Evolutionary conservation across 225 moss, liverwort and hornwort genomes (phyloP), one percentile per base, ranked within the genome.

Genomic region (Marchantia paleacea): DNA sequence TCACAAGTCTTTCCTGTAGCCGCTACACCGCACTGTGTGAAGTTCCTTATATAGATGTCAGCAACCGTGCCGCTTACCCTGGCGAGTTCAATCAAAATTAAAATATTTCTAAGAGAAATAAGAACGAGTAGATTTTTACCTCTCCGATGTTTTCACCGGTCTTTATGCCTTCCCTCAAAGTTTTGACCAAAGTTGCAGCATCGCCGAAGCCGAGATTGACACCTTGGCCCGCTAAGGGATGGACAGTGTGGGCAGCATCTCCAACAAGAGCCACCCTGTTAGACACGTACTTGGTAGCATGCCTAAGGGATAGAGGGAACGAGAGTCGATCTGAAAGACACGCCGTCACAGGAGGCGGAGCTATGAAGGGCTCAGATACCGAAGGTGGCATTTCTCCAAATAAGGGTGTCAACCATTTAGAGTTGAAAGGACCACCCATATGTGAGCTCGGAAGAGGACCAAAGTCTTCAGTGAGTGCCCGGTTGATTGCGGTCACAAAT

Each of bases 201-300:
- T 99, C 99, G 75, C 95, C 99, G 84, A 99, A 94, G 10, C 99
- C 99, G 30, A 99, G 77, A 80, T 99, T 99, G 31, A 99, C 95
- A 57, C 99, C 99, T 85, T 99, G 95, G 25, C 95, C 99, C 14
- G 99, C 99, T 71, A 99, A 89, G 52, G 94, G 99, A 87, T 99
- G 99, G 12, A 99, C 95, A 48, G 91, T 95, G 75, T 95, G 99
- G 10, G 99, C 99, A 47, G 99, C 99, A 85, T 99, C 99, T 49
- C 99, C 99, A 53, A 95, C 99, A 63, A 99, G 94, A 82, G 94
- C 95, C 64, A 95, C 87, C 65, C 99, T 91, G 51, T 90, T 85
- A 26, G 88, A 84, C 51, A 86, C 88, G 73, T 99, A 99, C 82
- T 74, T 89, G 78, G 85, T 92, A 69, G 94, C 87, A 75, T 99